Evolutionary conservation across 1,284 basidiomycete genomes (phyloP).

Genomic region (Acaromyces ingoldii): DNA sequence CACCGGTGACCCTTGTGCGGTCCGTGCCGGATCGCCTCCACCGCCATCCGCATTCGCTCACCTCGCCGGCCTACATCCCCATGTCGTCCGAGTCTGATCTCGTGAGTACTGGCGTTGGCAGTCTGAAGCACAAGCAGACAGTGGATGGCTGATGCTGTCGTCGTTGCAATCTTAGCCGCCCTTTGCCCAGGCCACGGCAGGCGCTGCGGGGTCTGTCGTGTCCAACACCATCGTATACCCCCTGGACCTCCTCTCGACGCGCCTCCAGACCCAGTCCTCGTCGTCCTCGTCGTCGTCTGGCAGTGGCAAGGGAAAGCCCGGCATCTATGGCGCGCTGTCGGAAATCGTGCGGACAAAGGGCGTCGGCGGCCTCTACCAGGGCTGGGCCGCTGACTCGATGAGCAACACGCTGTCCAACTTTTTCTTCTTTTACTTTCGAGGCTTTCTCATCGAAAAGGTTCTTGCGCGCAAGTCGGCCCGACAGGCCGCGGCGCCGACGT

Average conservation of each 20-base stretch:
- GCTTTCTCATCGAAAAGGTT: conserved; percentile 26
- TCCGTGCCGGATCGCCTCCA: too few species aligned
- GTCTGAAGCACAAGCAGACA: too few species aligned
- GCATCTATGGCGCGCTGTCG: conserved; percentile 20
- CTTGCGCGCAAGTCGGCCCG: conserved; percentile 8
- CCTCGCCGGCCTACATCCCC: too few species aligned
- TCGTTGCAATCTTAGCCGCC: conserved; percentile 51
- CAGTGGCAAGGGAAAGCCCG: conserved; percentile 5
- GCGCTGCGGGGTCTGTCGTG: conserved; percentile 53
- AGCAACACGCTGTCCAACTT: conserved; percentile 53
- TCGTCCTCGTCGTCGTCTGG: conserved; percentile 13
- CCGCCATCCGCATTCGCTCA: too few species aligned
- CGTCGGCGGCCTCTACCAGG: conserved; percentile 45
- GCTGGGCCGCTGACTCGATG: conserved; percentile 53
- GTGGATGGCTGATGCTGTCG: too few species aligned
- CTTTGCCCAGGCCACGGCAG: conserved; percentile 54
- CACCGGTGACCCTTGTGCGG: too few species aligned
- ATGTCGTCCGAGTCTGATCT: too few species aligned
- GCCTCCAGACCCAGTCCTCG: conserved; percentile 45
- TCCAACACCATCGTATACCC: conserved; percentile 56
- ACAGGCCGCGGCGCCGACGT: neutral
- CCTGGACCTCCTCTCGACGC: conserved; percentile 54
- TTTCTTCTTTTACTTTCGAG: conserved; percentile 40
- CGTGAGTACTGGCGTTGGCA: too few species aligned
- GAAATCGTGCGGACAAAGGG: conserved; percentile 33